Percentiles rank a stretch among this genome's conserved stretches.
phyloP scores from a whole-genome alignment of 2,329 filamentous ascomycete species.

The Colletotrichum neosansevieriae region DNA sequence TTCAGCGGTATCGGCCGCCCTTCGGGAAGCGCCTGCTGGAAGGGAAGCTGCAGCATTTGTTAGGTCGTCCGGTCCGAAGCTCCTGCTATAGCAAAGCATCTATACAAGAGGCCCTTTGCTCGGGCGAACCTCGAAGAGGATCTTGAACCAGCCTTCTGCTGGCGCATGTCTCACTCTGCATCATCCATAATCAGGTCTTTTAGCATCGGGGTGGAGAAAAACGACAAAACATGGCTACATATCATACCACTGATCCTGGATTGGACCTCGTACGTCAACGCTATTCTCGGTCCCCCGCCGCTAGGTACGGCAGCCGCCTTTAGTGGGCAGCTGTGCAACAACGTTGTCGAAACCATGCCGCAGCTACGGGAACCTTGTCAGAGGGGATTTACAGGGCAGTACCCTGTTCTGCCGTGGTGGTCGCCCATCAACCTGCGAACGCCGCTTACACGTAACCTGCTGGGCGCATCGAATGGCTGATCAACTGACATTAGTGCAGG shows the following conservation, averaged over 20 bases:
- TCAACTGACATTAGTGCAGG: neutral
- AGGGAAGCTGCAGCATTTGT: neutral
- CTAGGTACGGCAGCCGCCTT: neutral
- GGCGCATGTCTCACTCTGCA: neutral
- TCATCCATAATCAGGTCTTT: neutral
- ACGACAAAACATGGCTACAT: neutral
- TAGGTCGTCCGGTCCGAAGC: neutral
- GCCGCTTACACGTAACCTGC: neutral
- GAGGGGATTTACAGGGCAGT: neutral
- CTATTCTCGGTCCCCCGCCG: conserved; percentile 5
- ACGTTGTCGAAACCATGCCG: neutral
- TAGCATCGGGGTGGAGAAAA: conserved; percentile 8
- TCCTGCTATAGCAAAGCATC: too few species aligned
- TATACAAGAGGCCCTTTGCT: too few species aligned
- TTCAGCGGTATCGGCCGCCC: neutral
- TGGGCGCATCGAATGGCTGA: neutral
- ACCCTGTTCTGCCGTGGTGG: neutral
- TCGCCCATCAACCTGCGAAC: neutral
- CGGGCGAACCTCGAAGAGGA: too few species aligned
- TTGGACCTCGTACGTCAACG: neutral
- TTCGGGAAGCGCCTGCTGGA: neutral
- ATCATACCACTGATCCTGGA: neutral
- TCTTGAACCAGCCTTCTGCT: neutral
- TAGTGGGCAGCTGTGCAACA: conserved; percentile 12
- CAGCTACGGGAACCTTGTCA: neutral